Evolutionary conservation across 2,329 filamentous ascomycete species (phyloP).

Genomic region (Penicillium brevicompactum): DNA sequence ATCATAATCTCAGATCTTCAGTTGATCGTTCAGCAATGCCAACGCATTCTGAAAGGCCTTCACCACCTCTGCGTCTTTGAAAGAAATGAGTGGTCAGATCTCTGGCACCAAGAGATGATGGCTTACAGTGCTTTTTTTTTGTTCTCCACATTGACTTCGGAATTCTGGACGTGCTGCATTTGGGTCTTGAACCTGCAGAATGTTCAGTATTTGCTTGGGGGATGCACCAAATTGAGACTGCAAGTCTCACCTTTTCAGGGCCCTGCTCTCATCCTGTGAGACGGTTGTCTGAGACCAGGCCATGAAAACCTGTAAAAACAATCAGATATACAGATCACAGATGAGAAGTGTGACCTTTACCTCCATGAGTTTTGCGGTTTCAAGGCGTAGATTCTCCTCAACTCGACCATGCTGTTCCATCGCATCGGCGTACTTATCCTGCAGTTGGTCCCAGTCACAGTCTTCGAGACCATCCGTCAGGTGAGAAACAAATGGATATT

Average conservation of each 20-base stretch:
- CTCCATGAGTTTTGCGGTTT: slow-evolving; percentile 69
- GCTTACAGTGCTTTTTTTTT: slow-evolving; percentile 82
- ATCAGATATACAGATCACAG: not conserved
- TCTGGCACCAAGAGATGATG: slow-evolving; percentile 11
- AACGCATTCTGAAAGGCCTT: slow-evolving; percentile 53
- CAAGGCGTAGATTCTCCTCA: slow-evolving; percentile 67
- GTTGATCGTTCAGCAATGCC: slow-evolving; percentile 42
- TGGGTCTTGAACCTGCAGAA: slow-evolving; percentile 72
- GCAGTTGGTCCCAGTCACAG: slow-evolving; percentile 80
- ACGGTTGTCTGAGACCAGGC: slow-evolving; percentile 76
- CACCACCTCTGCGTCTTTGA: slow-evolving; percentile 46
- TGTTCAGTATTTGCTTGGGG: slow-evolving; percentile 1
- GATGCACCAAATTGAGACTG: not conserved
- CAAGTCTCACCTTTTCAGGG: slow-evolving; percentile 68
- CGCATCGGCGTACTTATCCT: slow-evolving; percentile 67
- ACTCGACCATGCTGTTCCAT: slow-evolving; percentile 64
- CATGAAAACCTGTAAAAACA: slow-evolving; percentile 66
- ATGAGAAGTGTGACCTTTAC: slow-evolving; percentile 41
- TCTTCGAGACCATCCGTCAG: slow-evolving; percentile 54
- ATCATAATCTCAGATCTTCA: slow-evolving; percentile 16
- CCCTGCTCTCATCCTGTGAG: slow-evolving; percentile 73
- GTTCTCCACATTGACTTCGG: slow-evolving; percentile 69
- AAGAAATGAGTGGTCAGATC: slow-evolving; percentile 3
- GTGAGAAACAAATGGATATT: slow-evolving; percentile 24
- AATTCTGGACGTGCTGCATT: slow-evolving; percentile 71